These are phyloP conservation scores for Trichoderma atrobrunneum DNA, from an alignment of 2,329 filamentous ascomycete genomes.

Conservation along the genomic window DNA sequence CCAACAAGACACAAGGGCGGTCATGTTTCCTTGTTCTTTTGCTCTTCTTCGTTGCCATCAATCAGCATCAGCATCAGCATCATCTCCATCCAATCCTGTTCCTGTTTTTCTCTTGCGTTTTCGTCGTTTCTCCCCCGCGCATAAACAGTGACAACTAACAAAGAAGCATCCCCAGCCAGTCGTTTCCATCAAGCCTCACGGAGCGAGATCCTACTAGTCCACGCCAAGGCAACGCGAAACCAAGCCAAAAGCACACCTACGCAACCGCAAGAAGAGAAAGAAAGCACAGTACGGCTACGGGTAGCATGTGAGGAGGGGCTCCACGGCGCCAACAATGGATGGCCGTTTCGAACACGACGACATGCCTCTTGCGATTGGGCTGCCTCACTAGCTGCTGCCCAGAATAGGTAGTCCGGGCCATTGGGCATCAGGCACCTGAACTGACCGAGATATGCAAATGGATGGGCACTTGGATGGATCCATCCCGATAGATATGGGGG, in stretches of 20 bases:
- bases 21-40: background rate
- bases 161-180: background rate
- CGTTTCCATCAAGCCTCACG: background rate
- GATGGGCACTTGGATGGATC: background rate
- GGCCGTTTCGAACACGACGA: conserved; percentile 11
- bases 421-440: conserved; percentile 21
- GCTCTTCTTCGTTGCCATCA: background rate
- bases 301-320: background rate
- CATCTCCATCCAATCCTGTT: background rate
- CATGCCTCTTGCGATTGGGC: conserved; percentile 14
- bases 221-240: background rate
- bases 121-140: background rate
- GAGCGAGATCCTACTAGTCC: background rate
- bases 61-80: background rate
- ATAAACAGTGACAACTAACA: background rate
- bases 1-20: background rate
- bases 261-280: background rate
- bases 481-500: background rate
- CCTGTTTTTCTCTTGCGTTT: background rate
- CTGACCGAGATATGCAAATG: conserved; percentile 9
- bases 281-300: background rate
- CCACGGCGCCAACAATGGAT: background rate
- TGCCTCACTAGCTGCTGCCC: conserved; percentile 2
- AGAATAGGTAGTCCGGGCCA: conserved; percentile 15
- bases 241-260: background rate